Conservation (phyloP, 2,329 filamentous ascomycete genomes). For the Sporothrix schenckii region DNA sequence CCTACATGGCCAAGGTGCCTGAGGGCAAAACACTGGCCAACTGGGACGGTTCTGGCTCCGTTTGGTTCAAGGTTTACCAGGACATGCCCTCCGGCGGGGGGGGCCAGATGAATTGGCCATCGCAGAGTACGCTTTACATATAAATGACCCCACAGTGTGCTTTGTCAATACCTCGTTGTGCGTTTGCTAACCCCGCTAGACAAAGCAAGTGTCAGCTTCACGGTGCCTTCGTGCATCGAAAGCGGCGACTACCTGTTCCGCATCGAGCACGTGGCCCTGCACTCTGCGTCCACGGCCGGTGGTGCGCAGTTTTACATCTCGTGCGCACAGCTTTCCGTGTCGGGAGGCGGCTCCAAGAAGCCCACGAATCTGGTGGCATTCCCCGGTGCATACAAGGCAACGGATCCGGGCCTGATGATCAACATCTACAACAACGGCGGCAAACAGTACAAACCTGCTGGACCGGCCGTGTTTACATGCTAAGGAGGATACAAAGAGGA, state of each 20-base stretch:
- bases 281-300: conserved; percentile 38
- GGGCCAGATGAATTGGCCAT: conserved; percentile 33
- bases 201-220: conserved; percentile 32
- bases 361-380: conserved; percentile 35
- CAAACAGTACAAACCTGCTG: conserved; percentile 37
- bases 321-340: conserved; percentile 40
- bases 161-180: too few species aligned
- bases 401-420: conserved; percentile 38
- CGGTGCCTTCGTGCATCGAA: conserved; percentile 38
- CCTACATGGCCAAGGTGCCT: conserved; percentile 47
- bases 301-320: conserved; percentile 41
- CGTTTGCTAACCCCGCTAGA: neutral
- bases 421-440: conserved; percentile 39
- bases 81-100: conserved; percentile 39
- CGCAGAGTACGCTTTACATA: neutral
- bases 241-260: conserved; percentile 42
- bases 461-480: conserved; percentile 32
- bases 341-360: conserved; percentile 37
- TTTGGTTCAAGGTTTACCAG: conserved; percentile 48
- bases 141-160: too few species aligned
- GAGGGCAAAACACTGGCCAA: conserved; percentile 41
- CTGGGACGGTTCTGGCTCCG: conserved; percentile 43
- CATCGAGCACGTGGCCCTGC: conserved; percentile 42
- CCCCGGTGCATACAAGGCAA: conserved; percentile 37
- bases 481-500: neutral